These are phyloP conservation scores for Aspergillus viridinutans DNA, from an alignment of 2,329 filamentous ascomycete species.

Conservation along the genomic window DNA sequence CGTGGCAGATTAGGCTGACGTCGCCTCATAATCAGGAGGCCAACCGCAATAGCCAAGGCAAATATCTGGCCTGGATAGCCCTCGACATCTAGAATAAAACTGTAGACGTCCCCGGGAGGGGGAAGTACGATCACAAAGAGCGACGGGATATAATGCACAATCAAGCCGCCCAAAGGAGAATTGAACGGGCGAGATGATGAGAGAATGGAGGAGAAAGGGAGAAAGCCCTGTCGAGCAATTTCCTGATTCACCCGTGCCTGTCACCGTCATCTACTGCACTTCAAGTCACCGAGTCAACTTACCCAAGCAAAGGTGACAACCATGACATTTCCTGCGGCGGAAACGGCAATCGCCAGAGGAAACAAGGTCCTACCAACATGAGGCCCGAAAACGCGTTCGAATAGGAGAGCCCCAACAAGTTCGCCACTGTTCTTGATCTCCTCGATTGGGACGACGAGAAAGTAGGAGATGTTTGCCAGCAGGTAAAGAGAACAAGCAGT, in stretches of 20 bases:
- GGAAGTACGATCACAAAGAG: conserved; percentile 63
- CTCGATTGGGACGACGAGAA: conserved; percentile 62
- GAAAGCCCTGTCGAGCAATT: conserved; percentile 65
- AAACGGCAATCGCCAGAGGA: conserved; percentile 62
- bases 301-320: conserved; percentile 66
- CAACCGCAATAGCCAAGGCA: conserved; percentile 53
- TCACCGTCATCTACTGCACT: conserved; percentile 9
- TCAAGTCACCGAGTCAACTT: conserved; percentile 22
- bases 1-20: conserved; percentile 57
- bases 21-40: conserved; percentile 58
- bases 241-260: conserved; percentile 68
- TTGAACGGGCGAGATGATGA: conserved; percentile 64
- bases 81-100: conserved; percentile 69
- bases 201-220: conserved; percentile 59
- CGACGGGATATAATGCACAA: conserved; percentile 66
- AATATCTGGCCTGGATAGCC: conserved; percentile 63
- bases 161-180: conserved; percentile 62
- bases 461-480: conserved; percentile 62
- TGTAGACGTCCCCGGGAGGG: conserved; percentile 63
- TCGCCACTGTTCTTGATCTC: conserved; percentile 65
- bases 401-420: conserved; percentile 64
- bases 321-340: conserved; percentile 68
- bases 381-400: conserved; percentile 59
- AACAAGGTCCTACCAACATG: conserved; percentile 55
- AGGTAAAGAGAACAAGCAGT: conserved; percentile 63